Percentiles rank a stretch among this genome's conserved stretches.
phyloP scores from a whole-genome alignment of 2,329 filamentous ascomycete species.

The Fusarium sp. region DNA sequence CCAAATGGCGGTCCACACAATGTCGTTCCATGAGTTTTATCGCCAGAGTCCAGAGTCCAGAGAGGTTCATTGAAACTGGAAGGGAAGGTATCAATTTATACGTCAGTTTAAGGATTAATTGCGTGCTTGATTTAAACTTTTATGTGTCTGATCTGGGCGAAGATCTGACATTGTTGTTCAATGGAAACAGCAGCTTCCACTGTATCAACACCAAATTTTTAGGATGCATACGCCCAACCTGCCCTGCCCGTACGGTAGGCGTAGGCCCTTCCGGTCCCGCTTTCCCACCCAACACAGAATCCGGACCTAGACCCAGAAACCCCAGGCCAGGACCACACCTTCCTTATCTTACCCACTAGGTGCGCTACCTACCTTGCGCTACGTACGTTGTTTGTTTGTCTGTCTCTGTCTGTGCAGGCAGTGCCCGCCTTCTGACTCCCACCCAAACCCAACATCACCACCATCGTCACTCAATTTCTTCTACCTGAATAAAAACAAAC shows the following conservation, averaged over 20 bases:
- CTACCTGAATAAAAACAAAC: conserved; percentile 3
- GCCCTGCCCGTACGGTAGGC: background rate
- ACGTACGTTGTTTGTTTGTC: background rate
- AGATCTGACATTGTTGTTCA: background rate
- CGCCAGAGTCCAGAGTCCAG: background rate
- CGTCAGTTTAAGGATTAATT: background rate
- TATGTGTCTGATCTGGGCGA: background rate
- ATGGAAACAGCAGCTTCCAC: background rate
- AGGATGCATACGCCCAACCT: conserved; percentile 8
- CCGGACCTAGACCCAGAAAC: background rate
- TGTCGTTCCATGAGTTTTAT: conserved; percentile 28
- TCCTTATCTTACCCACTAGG: conserved; percentile 23
- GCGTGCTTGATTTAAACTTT: background rate
- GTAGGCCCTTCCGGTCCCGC: conserved; percentile 35
- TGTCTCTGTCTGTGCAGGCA: background rate
- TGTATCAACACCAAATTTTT: conserved; percentile 18
- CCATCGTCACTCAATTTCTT: conserved; percentile 18
- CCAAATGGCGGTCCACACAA: conserved; percentile 27
- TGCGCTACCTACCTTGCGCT: background rate
- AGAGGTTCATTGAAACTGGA: background rate
- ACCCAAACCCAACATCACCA: conserved; percentile 15
- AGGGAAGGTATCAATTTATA: background rate
- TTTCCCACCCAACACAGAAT: conserved; percentile 33
- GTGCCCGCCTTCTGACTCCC: conserved; percentile 23
- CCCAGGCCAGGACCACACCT: conserved; percentile 7